These are phyloP conservation scores for Saturnispora silvae DNA, from an alignment of 805 yeast genomes.

Conservation along the genomic window DNA sequence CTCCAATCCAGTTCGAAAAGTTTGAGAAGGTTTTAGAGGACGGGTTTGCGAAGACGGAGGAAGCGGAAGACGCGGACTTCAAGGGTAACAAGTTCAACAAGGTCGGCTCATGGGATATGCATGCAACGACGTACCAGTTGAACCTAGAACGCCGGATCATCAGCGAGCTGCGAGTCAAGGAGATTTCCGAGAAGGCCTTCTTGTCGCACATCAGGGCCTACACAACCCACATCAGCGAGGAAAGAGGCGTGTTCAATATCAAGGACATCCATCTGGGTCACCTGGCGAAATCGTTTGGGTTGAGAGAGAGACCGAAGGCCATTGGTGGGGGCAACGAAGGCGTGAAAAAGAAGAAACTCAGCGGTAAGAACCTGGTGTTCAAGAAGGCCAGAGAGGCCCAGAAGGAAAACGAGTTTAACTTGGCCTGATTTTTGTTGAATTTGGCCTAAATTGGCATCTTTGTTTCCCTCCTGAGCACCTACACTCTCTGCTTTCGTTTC, in stretches of 20 bases:
- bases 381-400: slow-evolving; percentile 64
- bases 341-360: slow-evolving; percentile 41
- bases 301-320: slow-evolving; percentile 91
- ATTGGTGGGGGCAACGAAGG: slow-evolving; percentile 28
- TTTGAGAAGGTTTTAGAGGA: slow-evolving; percentile 33
- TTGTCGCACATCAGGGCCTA: slow-evolving; percentile 89
- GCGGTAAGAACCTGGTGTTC: slow-evolving; percentile 63
- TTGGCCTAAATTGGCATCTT: too few relatives aligned
- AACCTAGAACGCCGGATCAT: slow-evolving; percentile 81
- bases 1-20: slow-evolving; percentile 37
- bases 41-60: slow-evolving; percentile 19
- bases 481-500: not conserved
- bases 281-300: slow-evolving; percentile 86
- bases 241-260: slow-evolving; percentile 72
- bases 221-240: slow-evolving; percentile 82
- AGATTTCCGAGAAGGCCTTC: slow-evolving; percentile 69
- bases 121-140: slow-evolving; percentile 94
- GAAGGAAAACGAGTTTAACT: slow-evolving; percentile 70
- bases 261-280: slow-evolving; percentile 86
- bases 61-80: slow-evolving; percentile 17
- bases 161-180: slow-evolving; percentile 50
- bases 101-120: slow-evolving; percentile 66
- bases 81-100: slow-evolving; percentile 17
- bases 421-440: slow-evolving; percentile 16
- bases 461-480: not conserved